A percentile compares a stretch with the other conserved stretches of the same genome.
Conservation (phyloP, 2,329 filamentous ascomycete species). For the Microdochium trichocladiopsis region DNA sequence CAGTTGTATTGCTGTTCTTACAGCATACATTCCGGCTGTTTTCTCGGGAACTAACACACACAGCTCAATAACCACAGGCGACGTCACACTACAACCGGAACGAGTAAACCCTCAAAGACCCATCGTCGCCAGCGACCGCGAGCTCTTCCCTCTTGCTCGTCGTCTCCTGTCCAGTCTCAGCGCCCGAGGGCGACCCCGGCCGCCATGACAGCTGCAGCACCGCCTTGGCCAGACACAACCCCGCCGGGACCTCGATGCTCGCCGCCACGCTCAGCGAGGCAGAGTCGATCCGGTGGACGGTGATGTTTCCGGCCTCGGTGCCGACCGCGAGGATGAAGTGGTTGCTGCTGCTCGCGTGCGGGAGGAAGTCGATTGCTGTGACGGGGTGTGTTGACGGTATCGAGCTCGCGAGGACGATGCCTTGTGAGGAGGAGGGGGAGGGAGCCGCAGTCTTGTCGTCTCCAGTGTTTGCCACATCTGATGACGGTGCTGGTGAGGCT, state of each 20-base stretch:
- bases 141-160: constrained; percentile 27
- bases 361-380: constrained; percentile 64
- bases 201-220: constrained; percentile 66
- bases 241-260: constrained; percentile 25
- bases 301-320: constrained; percentile 45
- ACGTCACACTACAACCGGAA: constrained; percentile 18
- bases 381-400: constrained; percentile 53
- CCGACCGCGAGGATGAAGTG: constrained; percentile 45
- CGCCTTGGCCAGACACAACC: constrained; percentile 53
- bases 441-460: too few relatives aligned
- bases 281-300: constrained; percentile 31
- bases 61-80: too few relatives aligned
- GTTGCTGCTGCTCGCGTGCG: constrained; percentile 8
- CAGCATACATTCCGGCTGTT: too few relatives aligned
- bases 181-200: constrained; percentile 27
- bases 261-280: constrained; percentile 28
- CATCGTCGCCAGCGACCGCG: constrained; percentile 53
- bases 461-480: constrained; percentile 16
- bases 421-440: too few relatives aligned
- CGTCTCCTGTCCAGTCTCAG: not conserved
- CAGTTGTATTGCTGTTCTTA: too few relatives aligned
- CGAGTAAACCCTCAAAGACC: constrained; percentile 51
- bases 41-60: too few relatives aligned
- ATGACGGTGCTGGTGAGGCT: constrained; percentile 16
- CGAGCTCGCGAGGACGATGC: not conserved